Percentiles rank a stretch among this genome's conserved stretches.
Conservation (phyloP, 2,329 filamentous ascomycete genomes). For the Fusarium nematophilum region DNA sequence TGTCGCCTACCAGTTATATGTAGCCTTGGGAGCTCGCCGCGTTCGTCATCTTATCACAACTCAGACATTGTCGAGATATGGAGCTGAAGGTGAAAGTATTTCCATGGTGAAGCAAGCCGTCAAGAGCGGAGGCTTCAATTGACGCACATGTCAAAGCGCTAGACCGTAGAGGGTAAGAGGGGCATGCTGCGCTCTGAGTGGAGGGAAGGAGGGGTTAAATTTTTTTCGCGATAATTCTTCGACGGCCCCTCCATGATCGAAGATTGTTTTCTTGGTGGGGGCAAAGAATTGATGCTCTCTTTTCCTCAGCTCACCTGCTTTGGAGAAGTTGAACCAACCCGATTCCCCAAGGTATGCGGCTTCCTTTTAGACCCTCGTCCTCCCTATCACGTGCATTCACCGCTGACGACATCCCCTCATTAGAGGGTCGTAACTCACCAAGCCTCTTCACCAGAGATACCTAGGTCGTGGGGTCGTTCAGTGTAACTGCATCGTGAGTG, state of each 20-base stretch:
- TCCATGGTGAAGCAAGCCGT: no score
- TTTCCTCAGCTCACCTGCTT: constrained; percentile 24
- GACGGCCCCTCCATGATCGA: constrained; percentile 40
- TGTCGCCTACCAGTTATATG: no score
- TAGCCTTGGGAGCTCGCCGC: neutral
- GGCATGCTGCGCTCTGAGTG: constrained; percentile 39
- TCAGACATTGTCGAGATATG: no score
- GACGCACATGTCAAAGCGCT: constrained; percentile 22
- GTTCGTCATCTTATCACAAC: neutral
- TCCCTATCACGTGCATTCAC: constrained; percentile 21
- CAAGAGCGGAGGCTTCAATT: neutral
- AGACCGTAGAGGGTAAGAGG: constrained; percentile 48
- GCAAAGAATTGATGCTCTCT: constrained; percentile 22
- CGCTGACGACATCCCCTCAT: constrained; percentile 21
- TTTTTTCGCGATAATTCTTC: constrained; percentile 39
- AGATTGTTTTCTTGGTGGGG: constrained; percentile 37
- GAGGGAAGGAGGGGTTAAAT: constrained; percentile 39
- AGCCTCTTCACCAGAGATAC: constrained; percentile 25
- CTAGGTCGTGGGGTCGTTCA: constrained; percentile 33
- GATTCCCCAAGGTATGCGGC: constrained; percentile 19
- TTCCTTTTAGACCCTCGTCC: neutral
- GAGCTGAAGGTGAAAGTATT: no score
- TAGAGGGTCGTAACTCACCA: constrained; percentile 12
- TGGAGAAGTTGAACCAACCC: constrained; percentile 23
- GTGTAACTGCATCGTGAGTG: constrained; percentile 30